Evolutionary conservation across 306 rosid species (phyloP), one percentile per base, ranked within the genome.

Genomic region (Fragaria vesca): DNA sequence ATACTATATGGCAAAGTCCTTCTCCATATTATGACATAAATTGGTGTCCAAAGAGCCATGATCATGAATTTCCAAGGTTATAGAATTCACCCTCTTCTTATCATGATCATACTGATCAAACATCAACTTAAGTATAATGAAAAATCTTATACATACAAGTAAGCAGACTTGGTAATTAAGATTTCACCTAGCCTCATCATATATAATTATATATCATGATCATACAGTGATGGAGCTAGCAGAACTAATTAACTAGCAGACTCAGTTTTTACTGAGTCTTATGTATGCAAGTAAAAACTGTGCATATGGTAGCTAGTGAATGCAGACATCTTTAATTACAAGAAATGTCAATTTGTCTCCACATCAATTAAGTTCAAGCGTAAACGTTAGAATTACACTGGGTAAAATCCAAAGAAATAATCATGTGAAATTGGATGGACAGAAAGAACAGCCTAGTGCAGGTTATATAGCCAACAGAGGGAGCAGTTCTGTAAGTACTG

Each of bases 401-500:
- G 58, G 66, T 55, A 73, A 73, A 38, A 54, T 43, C 52, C 76
- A 73, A 55, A 21, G 34, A 40, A 72, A 5, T 7, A 46, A 72
- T 2, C 30, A 32, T 72, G 48, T 72, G 65, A 38, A 28, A 30
- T 50, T 17, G 50, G 48, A 72, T 71, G 65, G 46, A 52, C 66
- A 72, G 6, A 72, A 12, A 20, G 66, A 32, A 72, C 76, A 72
- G 76, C 21, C 11, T 51, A 52, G 28, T 50, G 32, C 28, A 17
- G 62, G 30, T 71, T 38, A 71, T 52, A 32, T 32, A 34, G 43
- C 76, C 65, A 72, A 52, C 76, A 34, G 12, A 55, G 71, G 48
- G 48, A 66, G 71, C 71, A 38, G 26, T 18, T 66, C 16, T 66
- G 47, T 66, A 66, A 66, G 71, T 38, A 66, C 71, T 38, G 71